Evolutionary conservation across 805 yeast species (phyloP).

Genomic region (Yarrowia sp.): DNA sequence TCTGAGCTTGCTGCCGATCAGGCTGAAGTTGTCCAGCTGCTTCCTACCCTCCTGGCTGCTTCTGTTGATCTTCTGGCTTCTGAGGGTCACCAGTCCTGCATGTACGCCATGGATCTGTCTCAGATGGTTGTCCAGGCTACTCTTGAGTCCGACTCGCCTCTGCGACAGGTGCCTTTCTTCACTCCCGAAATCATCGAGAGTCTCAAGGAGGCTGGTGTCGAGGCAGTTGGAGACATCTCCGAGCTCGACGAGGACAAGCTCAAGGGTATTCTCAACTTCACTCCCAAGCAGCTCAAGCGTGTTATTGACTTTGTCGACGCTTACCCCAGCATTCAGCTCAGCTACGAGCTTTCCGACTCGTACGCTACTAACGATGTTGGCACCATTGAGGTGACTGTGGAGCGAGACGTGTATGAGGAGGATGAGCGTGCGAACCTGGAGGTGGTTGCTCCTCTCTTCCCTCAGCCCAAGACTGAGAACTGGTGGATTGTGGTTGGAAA

Average conservation of each 20-base stretch:
- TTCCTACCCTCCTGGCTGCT: conserved; percentile 65
- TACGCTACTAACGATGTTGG: conserved; percentile 59
- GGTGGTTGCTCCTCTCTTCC: conserved; percentile 67
- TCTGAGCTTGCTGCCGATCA: conserved; percentile 68
- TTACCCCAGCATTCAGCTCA: conserved; percentile 83
- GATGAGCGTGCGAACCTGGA: conserved; percentile 61
- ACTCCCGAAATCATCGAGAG: conserved; percentile 58
- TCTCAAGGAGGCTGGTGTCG: conserved; percentile 63
- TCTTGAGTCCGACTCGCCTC: conserved; percentile 80
- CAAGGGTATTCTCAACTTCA: conserved; percentile 33
- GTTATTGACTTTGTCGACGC: conserved; percentile 90
- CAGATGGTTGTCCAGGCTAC: conserved; percentile 89
- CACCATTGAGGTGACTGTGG: conserved; percentile 52
- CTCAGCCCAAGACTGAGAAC: conserved; percentile 65
- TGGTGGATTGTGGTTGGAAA: conserved; percentile 95
- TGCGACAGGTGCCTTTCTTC: conserved; percentile 82
- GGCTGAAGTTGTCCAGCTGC: conserved; percentile 57
- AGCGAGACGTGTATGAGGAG: conserved; percentile 70
- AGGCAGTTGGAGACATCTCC: conserved; percentile 81
- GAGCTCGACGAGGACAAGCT: conserved; percentile 67
- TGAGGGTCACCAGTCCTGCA: conserved; percentile 79
- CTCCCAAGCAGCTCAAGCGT: conserved; percentile 48
- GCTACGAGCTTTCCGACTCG: conserved; percentile 57
- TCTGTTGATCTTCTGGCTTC: conserved; percentile 77
- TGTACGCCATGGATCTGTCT: conserved; percentile 82